Evolutionary conservation across 2,329 filamentous ascomycete species (phyloP), one percentile per base, ranked within the genome.

Genomic region (Pestalotiopsis sp.): DNA sequence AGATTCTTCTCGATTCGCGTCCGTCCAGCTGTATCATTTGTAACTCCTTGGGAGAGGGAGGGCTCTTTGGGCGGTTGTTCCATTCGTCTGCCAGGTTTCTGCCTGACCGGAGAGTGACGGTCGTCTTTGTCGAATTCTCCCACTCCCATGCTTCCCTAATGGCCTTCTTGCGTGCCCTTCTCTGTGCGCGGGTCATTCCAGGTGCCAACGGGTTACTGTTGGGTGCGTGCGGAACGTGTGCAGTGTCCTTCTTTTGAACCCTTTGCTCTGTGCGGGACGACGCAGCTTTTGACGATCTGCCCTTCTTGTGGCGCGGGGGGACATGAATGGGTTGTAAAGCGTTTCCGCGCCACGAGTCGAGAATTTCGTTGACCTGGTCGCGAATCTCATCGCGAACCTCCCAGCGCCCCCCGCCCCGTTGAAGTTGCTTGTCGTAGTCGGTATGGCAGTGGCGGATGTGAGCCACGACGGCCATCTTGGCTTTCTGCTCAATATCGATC

Each of bases 371-470:
- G 11, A 72, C 57, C 58, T 67, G 65, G 3, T 5, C 13, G 1
- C 12, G 1, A 9, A 70, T 68, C 20, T 27, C 14, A 4, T 17
- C 4, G 41, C 73, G 59, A 2, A 71, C 73, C 2, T 64, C 3
- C 2, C 57, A 65, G 52, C 57, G 69, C 2, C 27, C 13, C 2
- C 66, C 14, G 1, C 69, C 69, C 11, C 14, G 17, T 7, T 49
- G 23, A 67, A 85, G 69, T 57, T 84, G 70, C 45, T 65, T 58
- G 14, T 87, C 84, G 68, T 88, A 88, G 1, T 77, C 71, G 0
- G 85, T 87, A 59, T 85, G 80, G 3, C 68, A 70, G 71, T 88
- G 86, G 6, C 86, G 79, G 4, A 85, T 79, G 70, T 87, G 83
- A 3, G 86, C 86, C 25, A 80, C 75, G 13, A 87, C 84, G 2